Base-by-base conservation (phyloP, 306 rosid species). In the Acmispon strigosus region DNA sequence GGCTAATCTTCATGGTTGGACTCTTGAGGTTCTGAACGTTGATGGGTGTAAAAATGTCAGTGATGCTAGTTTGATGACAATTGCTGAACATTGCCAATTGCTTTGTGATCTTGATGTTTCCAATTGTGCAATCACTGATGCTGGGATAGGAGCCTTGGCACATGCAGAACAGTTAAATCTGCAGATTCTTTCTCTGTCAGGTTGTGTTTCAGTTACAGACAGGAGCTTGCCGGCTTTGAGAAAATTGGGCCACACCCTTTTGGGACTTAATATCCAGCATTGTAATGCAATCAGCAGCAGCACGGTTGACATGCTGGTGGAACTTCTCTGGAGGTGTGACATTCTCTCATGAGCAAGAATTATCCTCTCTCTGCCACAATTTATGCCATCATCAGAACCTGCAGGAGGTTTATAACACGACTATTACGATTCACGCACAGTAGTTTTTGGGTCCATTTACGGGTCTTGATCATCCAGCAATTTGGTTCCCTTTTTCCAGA, bases 271-370 rank as follows among this genome's bases (percentile, higher is more conserved):
- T 76, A 76, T 95, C 80, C 92, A 87, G 83, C 88, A 86, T 49
- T 95, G 99, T 87, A 95, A 85, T 34, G 86, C 84, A 20, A 87
- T 91, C 85, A 87, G 89, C 89, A 87, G 78, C 68, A 72, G 90
- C 67, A 58, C 84, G 0, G 84, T 91, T 54, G 92, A 87, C 39
- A 70, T 37, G 60, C 96, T 95, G 37, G 80, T 82, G 66, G 90
- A 84, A 75, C 88, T 74, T 76, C 90, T 91, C 20, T 91, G 96
- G 96, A 88, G 87, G 84, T 95, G 99, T 56, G 96, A 95, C 78
- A 85, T 89, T 84, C 96, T 95, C 75, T 82, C 82, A 47, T 95
- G 85, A 87, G 70, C 75, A 80, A 72, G 45, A 44, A 37, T 20
- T 29, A 19, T 56, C 29, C 53, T 53, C 83, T 4, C 74, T 12